Evolutionary conservation across 2,329 filamentous ascomycete species (phyloP), one percentile per base, ranked within the genome.

Genomic region (Fusarium pseudonygamai): DNA sequence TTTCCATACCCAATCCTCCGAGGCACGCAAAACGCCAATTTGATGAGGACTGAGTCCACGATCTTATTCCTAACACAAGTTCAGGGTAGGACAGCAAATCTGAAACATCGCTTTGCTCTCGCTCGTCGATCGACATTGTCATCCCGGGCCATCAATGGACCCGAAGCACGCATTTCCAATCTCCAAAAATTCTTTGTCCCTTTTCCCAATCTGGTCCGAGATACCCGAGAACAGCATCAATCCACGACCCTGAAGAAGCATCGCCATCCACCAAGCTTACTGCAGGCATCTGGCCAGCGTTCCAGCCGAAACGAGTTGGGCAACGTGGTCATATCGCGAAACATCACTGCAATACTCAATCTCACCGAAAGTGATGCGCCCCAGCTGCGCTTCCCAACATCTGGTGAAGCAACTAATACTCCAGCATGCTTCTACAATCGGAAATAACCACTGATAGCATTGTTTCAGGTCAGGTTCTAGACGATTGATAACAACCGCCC

Each of bases 321-420:
- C 9, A 26, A 8, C 5, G 34, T 13, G 3, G n/a, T 5, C 1
- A 24, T n/a, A 18, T 18, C 15, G 24, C 8, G 4, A 13, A 24
- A 13, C 4, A 18, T n/a, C n/a, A n/a, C n/a, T n/a, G n/a, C n/a
- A n/a, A n/a, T n/a, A n/a, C n/a, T n/a, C n/a, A n/a, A n/a, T n/a
- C n/a, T n/a, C n/a, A n/a, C 30, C 10, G 30, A 30, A 30, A 9
- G 7, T 12, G 13, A 7, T 2, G 34, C 9, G 16, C 18, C 10
- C 20, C 1, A 22, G 10, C 18, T 7, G 6, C 2, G 15, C 14
- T 36, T 2, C 2, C 0, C n/a, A n/a, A 5, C 0, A 22, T 5
- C 34, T 22, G 3, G 14, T 53, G 24, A n/a, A 39, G 11, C 10
- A 28, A 7, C 34, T 24, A 40, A 5, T 42, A n/a, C n/a, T n/a